These are phyloP conservation scores for Lactarius vividus DNA, from an alignment of 768 basidiomycete genomes.

Conservation along the genomic window DNA sequence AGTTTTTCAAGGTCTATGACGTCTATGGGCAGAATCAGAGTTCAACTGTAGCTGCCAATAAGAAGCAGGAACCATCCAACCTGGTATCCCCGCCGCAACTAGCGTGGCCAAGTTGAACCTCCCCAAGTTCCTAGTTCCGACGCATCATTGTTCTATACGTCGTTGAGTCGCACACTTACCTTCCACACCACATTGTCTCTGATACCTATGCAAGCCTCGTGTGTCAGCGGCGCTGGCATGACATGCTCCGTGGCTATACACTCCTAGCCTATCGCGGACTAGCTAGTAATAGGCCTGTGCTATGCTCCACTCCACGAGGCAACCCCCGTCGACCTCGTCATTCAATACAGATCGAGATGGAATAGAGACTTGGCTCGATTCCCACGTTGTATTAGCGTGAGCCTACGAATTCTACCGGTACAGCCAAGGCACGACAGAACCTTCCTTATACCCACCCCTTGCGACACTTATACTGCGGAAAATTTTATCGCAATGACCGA, in stretches of 20 bases:
- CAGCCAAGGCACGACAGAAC: too few relatives aligned
- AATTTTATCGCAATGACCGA: too few relatives aligned
- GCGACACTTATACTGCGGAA: too few relatives aligned
- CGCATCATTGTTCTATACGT: not conserved
- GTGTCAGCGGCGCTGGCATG: not conserved
- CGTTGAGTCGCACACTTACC: not conserved
- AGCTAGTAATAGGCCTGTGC: not conserved
- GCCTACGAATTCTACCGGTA: too few relatives aligned
- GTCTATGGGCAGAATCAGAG: too few relatives aligned
- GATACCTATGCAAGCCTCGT: not conserved
- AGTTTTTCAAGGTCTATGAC: too few relatives aligned
- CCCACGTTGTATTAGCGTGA: too few relatives aligned
- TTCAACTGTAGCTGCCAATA: too few relatives aligned
- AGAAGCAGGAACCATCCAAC: not conserved
- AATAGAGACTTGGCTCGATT: too few relatives aligned
- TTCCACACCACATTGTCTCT: not conserved
- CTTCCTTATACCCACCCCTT: too few relatives aligned
- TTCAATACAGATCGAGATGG: too few relatives aligned
- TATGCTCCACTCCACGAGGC: not conserved
- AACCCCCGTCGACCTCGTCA: not conserved
- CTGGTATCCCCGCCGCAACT: not conserved
- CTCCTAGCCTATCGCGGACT: not conserved
- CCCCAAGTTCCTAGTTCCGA: not conserved
- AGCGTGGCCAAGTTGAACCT: not conserved
- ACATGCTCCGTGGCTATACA: not conserved